Evolutionary conservation across 73 alveolate genomes (phyloP).

Genomic region (Blepharisma japonicum): DNA sequence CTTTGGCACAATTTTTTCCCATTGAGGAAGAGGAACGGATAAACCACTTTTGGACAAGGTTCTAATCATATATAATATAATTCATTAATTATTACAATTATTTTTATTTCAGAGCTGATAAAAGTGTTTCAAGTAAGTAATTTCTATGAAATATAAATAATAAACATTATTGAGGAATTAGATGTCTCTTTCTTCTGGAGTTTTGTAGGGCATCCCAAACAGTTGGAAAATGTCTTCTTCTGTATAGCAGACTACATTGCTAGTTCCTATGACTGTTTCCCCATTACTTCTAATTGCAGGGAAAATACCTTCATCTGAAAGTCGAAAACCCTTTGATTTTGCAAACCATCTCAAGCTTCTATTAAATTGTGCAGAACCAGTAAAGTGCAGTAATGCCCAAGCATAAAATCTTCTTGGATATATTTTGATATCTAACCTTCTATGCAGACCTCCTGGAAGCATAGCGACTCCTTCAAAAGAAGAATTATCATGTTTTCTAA

Average conservation of each 20-base stretch:
- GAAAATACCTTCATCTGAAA: slow-evolving; percentile 87
- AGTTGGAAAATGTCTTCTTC: slow-evolving; percentile 89
- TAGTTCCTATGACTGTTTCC: slow-evolving; percentile 59
- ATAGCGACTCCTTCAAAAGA: slow-evolving; percentile 14
- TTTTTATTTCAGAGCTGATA: too few species aligned
- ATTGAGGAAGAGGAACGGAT: too few species aligned
- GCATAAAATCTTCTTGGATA: slow-evolving; percentile 80
- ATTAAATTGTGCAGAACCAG: slow-evolving; percentile 93
- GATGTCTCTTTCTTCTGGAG: slow-evolving; percentile 88
- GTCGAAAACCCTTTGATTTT: slow-evolving; percentile 75
- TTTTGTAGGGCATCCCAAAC: slow-evolving; percentile 72
- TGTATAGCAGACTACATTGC: slow-evolving; percentile 65
- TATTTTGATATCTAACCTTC: slow-evolving; percentile 91
- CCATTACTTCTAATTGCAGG: slow-evolving; percentile 54
- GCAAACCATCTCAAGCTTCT: slow-evolving; percentile 92
- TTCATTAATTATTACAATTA: too few species aligned
- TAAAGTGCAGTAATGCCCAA: slow-evolving; percentile 88
- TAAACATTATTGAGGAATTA: slow-evolving; percentile 40
- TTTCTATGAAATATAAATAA: too few species aligned
- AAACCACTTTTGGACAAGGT: too few species aligned
- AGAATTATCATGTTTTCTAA: slow-evolving; percentile 29
- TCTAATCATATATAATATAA: too few species aligned
- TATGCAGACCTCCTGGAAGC: slow-evolving; percentile 30
- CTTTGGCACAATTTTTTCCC: too few species aligned
- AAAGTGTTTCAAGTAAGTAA: too few species aligned